These are phyloP conservation scores for Hypericum perforatum DNA, from an alignment of 345 rosid genomes.

Conservation along the genomic window DNA sequence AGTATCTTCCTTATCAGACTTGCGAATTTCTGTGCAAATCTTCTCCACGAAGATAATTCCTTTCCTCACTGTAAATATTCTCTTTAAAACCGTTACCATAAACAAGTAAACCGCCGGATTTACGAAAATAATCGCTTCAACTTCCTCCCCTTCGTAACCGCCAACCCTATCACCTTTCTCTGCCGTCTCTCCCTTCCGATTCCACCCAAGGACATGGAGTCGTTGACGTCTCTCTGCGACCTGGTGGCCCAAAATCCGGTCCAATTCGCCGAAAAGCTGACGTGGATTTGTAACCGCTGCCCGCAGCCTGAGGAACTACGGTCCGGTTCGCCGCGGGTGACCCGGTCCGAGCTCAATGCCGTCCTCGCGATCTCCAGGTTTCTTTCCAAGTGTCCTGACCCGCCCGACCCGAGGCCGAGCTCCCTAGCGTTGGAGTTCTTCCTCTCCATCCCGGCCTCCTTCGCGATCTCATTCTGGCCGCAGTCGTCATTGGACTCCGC, in stretches of 20 bases:
- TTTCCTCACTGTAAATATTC: too few species aligned
- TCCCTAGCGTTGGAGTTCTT: constrained; percentile 55
- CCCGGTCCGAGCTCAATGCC: constrained; percentile 85
- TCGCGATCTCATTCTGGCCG: constrained; percentile 78
- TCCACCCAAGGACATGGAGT: constrained; percentile 40
- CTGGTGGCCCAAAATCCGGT: constrained; percentile 59
- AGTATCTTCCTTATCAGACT: too few species aligned
- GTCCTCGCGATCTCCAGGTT: constrained; percentile 70
- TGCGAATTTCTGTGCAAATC: too few species aligned
- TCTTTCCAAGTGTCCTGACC: constrained; percentile 46
- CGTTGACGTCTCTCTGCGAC: constrained; percentile 81
- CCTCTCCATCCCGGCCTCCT: constrained; percentile 60
- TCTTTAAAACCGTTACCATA: too few species aligned
- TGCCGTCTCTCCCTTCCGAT: neutral
- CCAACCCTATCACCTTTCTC: neutral
- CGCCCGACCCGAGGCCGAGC: constrained; percentile 45
- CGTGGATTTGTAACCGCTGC: constrained; percentile 87
- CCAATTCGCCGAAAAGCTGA: constrained; percentile 69
- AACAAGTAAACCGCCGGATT: too few species aligned
- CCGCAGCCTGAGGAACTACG: constrained; percentile 61
- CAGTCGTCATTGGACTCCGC: constrained; percentile 48
- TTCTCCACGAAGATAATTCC: too few species aligned
- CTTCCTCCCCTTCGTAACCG: too few species aligned
- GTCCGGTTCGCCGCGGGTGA: constrained; percentile 62
- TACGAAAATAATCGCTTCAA: too few species aligned